phyloP scores from a whole-genome alignment of 257 asterid species.

The Plectranthus barbatus region DNA sequence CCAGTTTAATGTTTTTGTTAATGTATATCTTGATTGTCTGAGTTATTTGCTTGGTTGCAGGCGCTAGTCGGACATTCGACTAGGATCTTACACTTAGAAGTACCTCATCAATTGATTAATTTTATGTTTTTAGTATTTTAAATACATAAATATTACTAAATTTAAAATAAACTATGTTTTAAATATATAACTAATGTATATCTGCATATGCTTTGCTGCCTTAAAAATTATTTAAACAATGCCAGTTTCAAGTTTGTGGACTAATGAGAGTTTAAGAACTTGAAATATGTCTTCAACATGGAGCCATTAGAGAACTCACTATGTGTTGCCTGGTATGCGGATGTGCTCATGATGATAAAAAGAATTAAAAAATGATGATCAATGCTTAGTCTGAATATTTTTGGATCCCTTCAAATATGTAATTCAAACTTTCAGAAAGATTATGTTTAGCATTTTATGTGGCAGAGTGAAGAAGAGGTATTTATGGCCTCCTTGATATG shows the following conservation, averaged over 20 bases:
- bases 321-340: neutral
- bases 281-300: slow-evolving; percentile 6
- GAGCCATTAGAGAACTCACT: too few relatives aligned
- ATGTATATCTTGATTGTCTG: neutral
- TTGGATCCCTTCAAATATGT: neutral
- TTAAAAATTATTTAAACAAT: neutral
- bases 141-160: too few relatives aligned
- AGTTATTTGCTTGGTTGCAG: too few relatives aligned
- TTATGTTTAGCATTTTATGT: slow-evolving; percentile 1
- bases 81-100: too few relatives aligned
- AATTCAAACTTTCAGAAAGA: neutral
- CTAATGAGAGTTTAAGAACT: neutral
- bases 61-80: too few relatives aligned
- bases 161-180: too few relatives aligned
- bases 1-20: neutral
- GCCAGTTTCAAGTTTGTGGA: neutral
- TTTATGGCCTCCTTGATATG: slow-evolving; percentile 92
- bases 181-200: too few relatives aligned
- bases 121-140: too few relatives aligned
- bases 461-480: slow-evolving; percentile 71
- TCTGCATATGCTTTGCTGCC: neutral
- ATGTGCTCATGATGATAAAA: neutral
- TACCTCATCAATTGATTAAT: too few relatives aligned
- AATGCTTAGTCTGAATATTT: neutral
- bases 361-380: neutral